A percentile compares a stretch with the other conserved stretches of the same genome.
phyloP scores from a whole-genome alignment of 768 basidiomycete species.

The Saitozyma podzolica region DNA sequence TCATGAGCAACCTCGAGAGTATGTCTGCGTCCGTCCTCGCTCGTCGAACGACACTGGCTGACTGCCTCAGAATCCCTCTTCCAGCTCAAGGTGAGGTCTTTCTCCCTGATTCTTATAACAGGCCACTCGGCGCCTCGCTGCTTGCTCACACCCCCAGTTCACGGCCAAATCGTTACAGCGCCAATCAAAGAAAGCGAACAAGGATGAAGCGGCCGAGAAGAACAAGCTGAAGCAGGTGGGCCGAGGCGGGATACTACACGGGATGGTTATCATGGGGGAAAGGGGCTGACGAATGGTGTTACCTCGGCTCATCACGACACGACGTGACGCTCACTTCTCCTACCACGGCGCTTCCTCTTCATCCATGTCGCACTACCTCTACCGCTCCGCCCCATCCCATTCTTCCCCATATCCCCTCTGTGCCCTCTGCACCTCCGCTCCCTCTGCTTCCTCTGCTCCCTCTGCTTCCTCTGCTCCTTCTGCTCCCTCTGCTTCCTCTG shows the following conservation, averaged over 20 bases:
- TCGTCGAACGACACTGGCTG: too few relatives aligned
- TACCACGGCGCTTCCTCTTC: background rate
- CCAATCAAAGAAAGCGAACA: constrained; percentile 96
- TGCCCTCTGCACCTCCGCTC: too few relatives aligned
- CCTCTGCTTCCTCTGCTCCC: too few relatives aligned
- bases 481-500: too few relatives aligned
- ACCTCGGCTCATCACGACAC: too few relatives aligned
- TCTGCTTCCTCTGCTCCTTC: too few relatives aligned
- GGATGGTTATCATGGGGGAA: too few relatives aligned
- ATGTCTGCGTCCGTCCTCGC: too few relatives aligned
- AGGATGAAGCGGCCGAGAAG: constrained; percentile 89
- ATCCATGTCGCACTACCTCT: background rate
- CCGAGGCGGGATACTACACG: background rate
- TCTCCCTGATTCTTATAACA: constrained; percentile 2
- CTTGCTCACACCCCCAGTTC: constrained; percentile 62
- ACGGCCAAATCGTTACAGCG: constrained; percentile 92
- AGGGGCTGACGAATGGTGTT: too few relatives aligned
- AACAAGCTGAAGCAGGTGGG: constrained; percentile 70
- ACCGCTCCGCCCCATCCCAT: background rate
- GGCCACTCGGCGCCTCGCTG: background rate
- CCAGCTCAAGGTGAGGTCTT: constrained; percentile 78
- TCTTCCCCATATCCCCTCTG: too few relatives aligned
- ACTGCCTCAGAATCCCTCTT: constrained; percentile 85
- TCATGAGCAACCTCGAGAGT: constrained; percentile 70
- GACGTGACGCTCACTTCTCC: background rate